phyloP scores from a whole-genome alignment of 176 grass and related monocot species.

The Alloteropsis semialata region DNA sequence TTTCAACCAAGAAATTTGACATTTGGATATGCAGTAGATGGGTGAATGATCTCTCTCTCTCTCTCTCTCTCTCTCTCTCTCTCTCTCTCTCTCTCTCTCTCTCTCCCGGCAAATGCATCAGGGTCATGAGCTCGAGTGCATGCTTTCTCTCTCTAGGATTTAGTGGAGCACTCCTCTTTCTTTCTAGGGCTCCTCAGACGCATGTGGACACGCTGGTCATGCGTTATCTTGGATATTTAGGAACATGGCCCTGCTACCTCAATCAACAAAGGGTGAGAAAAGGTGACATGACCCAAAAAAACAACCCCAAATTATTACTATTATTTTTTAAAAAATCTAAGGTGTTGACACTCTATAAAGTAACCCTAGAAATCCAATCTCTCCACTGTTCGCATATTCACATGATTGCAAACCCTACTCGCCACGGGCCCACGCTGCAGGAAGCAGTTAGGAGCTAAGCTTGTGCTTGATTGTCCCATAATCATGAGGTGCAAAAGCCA shows the following conservation, averaged over 20 bases:
- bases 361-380: conserved; percentile 50
- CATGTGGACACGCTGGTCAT: conserved; percentile 45
- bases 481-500: conserved; percentile 43
- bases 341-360: conserved; percentile 51
- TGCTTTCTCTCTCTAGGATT: conserved; percentile 30
- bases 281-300: conserved; percentile 43
- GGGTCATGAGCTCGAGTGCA: not conserved
- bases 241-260: conserved; percentile 42
- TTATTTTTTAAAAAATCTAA: no score
- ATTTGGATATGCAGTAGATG: conserved; percentile 4
- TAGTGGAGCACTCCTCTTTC: conserved; percentile 45
- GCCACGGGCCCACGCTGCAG: conserved; percentile 20
- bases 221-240: conserved; percentile 58
- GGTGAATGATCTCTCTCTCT: not conserved
- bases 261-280: conserved; percentile 56
- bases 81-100: not conserved
- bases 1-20: conserved; percentile 35
- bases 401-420: conserved; percentile 45
- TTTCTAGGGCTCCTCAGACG: conserved; percentile 37
- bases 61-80: not conserved
- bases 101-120: conserved; percentile 23
- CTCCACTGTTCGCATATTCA: conserved; percentile 35
- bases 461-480: conserved; percentile 20
- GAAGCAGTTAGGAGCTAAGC: conserved; percentile 51
- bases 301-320: not conserved